A percentile compares a stretch with the other conserved stretches of the same genome.
Evolutionary conservation across 768 basidiomycete species (phyloP).

Genomic region (Rhizopogon roseolus): DNA sequence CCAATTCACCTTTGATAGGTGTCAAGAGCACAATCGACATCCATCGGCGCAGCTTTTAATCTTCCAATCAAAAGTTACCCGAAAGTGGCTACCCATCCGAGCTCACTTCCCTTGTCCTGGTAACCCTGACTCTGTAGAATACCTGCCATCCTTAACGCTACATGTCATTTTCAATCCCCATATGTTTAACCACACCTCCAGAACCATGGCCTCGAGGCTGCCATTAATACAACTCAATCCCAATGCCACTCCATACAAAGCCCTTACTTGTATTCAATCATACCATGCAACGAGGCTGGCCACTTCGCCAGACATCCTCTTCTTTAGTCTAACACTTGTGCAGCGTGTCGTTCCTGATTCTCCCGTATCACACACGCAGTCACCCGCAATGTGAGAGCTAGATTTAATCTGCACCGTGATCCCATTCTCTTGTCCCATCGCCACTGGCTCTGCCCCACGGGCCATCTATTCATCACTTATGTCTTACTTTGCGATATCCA

Average conservation of each 20-base stretch:
- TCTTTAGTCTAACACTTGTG: neutral
- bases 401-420: too few relatives aligned
- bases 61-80: conserved; percentile 6
- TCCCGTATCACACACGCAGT: neutral
- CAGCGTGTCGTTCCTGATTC: neutral
- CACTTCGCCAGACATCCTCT: conserved; percentile 2
- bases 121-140: neutral
- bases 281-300: conserved; percentile 3
- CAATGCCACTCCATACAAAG: neutral
- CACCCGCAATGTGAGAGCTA: neutral
- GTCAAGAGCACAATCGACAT: neutral
- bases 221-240: neutral
- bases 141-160: too few relatives aligned
- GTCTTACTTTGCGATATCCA: neutral
- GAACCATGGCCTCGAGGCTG: neutral
- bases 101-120: neutral
- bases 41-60: neutral
- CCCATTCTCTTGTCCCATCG: neutral
- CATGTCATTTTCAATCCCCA: neutral
- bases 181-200: neutral
- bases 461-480: neutral
- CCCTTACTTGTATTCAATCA: neutral
- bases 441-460: neutral
- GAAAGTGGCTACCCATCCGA: neutral
- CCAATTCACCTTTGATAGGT: conserved; percentile 4